Evolutionary conservation across 129 eudicot genomes (phyloP).

Genomic region (Saposhnikovia divaricata): DNA sequence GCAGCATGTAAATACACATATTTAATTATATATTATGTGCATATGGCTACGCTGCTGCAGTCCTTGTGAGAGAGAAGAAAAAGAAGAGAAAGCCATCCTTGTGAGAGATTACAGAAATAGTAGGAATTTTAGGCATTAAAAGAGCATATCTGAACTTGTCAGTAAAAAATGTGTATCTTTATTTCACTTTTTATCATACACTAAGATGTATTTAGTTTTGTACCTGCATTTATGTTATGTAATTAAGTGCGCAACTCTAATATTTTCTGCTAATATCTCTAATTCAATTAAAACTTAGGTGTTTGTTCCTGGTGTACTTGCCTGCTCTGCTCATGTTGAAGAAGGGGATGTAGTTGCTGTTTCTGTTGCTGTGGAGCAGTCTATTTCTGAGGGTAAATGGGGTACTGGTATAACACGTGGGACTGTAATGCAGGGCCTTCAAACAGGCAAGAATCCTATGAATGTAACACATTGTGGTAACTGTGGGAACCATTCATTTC

Average conservation of each 20-base stretch:
- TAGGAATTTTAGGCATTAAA: background rate
- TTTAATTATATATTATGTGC: background rate
- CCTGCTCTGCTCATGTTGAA: slow-evolving; percentile 98
- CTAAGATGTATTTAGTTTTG: background rate
- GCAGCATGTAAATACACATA: background rate
- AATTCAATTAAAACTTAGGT: slow-evolving; percentile 34
- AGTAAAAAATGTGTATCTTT: background rate
- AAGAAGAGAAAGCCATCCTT: background rate
- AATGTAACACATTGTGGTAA: slow-evolving; percentile 9
- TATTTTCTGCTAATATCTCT: background rate
- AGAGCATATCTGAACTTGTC: background rate
- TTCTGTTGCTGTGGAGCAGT: slow-evolving; percentile 88
- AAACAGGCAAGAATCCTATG: slow-evolving; percentile 41
- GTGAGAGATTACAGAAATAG: background rate
- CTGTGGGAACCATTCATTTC: background rate
- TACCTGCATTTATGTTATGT: background rate
- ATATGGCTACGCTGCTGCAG: background rate
- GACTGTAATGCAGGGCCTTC: slow-evolving; percentile 66
- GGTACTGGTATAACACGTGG: slow-evolving; percentile 88
- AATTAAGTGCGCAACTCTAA: background rate
- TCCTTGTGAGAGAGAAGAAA: no score
- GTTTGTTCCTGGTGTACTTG: slow-evolving; percentile 95
- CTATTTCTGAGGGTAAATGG: slow-evolving; percentile 68
- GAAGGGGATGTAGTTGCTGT: slow-evolving; percentile 84
- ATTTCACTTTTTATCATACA: background rate